These are phyloP conservation scores for Diplodia scrobiculata DNA, from an alignment of 2,329 filamentous ascomycete genomes.

Conservation along the genomic window DNA sequence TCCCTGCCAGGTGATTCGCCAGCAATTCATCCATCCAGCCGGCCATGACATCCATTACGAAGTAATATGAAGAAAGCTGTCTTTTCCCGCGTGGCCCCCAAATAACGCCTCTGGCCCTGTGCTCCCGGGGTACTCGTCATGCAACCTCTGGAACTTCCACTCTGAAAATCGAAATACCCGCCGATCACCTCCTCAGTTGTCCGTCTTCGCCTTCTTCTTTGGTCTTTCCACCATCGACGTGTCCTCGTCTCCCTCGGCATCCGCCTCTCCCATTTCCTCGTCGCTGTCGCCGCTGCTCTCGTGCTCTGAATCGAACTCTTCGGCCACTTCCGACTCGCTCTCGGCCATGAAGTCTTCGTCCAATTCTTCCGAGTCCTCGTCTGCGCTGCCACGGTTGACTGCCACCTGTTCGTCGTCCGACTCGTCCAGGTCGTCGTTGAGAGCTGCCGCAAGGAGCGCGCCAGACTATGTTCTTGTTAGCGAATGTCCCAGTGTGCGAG, in stretches of 20 bases:
- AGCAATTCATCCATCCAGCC: not conserved
- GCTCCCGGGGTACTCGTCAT: conserved; percentile 18
- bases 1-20: conserved; percentile 6
- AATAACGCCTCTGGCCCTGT: conserved; percentile 38
- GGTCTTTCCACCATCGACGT: conserved; percentile 58
- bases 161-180: conserved; percentile 13
- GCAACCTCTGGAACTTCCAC: conserved; percentile 12
- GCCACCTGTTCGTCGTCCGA: conserved; percentile 76
- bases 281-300: conserved; percentile 77
- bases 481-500: conserved; percentile 24
- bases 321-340: conserved; percentile 90
- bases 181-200: conserved; percentile 30
- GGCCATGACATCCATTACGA: not conserved
- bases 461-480: conserved; percentile 50
- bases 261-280: conserved; percentile 64
- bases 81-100: conserved; percentile 5
- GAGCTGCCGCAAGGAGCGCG: conserved; percentile 71
- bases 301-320: conserved; percentile 91
- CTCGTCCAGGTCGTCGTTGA: conserved; percentile 78
- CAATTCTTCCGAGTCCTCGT: conserved; percentile 92
- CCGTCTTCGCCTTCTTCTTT: conserved; percentile 65
- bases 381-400: conserved; percentile 82
- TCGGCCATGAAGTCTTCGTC: conserved; percentile 96
- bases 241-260: conserved; percentile 56
- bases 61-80: not conserved